Base-by-base conservation (phyloP, 2,329 filamentous ascomycete species). In the Neopestalotiopsis sp. region DNA sequence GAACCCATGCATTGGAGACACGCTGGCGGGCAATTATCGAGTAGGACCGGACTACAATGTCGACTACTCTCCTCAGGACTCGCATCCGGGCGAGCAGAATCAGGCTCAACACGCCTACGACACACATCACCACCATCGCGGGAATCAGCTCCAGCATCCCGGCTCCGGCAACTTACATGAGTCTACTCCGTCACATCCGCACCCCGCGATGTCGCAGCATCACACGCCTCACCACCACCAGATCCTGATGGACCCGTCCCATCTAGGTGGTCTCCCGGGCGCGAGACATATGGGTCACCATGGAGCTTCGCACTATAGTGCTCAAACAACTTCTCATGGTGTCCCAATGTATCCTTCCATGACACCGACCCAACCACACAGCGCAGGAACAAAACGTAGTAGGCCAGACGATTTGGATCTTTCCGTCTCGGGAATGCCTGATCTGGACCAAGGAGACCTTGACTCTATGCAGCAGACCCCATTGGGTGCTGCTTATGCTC, bases 21-120 rank as follows among this genome's bases (percentile, higher is more conserved):
- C 88, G 85, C 89, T 92, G 89, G 90, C 89, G 86, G 87, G 89
- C 86, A 89, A 90, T 82, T 93, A 93, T 85, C 89, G 90, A 87
- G 86, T 89, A 83, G 87, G 86, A 78, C 80, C 84, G 81, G 89
- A 90, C 85, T 92, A 92, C 86, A 88, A 91, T 88, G 90, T 92
- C 87, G 89, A 91, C 81, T 93, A 92, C 84, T 86, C 90, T 83
- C 84, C 89, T 80, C 90, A 91, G 84, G 88, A 86, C 78, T 86
- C 86, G 82, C 88, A 90, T 84, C 83, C 89, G 83, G 86, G 86
- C 81, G 86, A 89, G 79, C 89, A 91, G 80, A 86, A 85, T 79
- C 88, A 91, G 79, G 85, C 86, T 79, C 84, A 88, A 78, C 88
- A 91, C 79, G 82, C 86, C 75, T 92, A 91, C 83, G 88, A 90